phyloP scores from a whole-genome alignment of 2,329 filamentous ascomycete species.

The Atkinsonella texensis region DNA sequence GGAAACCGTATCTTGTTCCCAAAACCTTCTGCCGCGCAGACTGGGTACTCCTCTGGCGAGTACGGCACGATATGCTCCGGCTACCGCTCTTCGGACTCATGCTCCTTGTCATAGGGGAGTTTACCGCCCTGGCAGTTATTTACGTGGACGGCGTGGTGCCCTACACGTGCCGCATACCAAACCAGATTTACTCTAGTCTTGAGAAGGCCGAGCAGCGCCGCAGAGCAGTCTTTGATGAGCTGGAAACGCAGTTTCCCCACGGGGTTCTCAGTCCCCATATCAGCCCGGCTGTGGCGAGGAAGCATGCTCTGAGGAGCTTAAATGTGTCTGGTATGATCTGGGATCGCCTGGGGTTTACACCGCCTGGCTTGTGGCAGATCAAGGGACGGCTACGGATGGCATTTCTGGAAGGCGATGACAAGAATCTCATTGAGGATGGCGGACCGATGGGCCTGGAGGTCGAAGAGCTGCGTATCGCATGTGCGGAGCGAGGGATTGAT shows the following conservation, averaged over 20 bases:
- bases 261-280: slow-evolving; percentile 24
- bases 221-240: slow-evolving; percentile 32
- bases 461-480: slow-evolving; percentile 58
- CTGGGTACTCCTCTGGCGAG: slow-evolving; percentile 58
- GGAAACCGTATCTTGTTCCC: slow-evolving; percentile 21
- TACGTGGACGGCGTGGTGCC: slow-evolving; percentile 62
- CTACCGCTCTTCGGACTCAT: slow-evolving; percentile 69
- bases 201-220: slow-evolving; percentile 43
- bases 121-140: slow-evolving; percentile 70
- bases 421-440: slow-evolving; percentile 50
- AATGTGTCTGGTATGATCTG: slow-evolving; percentile 34
- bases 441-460: slow-evolving; percentile 42
- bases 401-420: slow-evolving; percentile 61
- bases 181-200: slow-evolving; percentile 50
- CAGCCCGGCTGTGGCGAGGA: slow-evolving; percentile 17
- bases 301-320: slow-evolving; percentile 30
- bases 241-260: slow-evolving; percentile 21
- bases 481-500: slow-evolving; percentile 55
- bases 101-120: slow-evolving; percentile 69
- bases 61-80: slow-evolving; percentile 59
- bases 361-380: slow-evolving; percentile 38
- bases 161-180: slow-evolving; percentile 69
- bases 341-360: slow-evolving; percentile 36
- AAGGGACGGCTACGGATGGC: slow-evolving; percentile 42
- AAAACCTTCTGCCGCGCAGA: slow-evolving; percentile 45